Percentiles rank a stretch among this genome's conserved stretches.
Conservation (phyloP, 2,329 filamentous ascomycete genomes). For the Aspergillus clavatus region DNA sequence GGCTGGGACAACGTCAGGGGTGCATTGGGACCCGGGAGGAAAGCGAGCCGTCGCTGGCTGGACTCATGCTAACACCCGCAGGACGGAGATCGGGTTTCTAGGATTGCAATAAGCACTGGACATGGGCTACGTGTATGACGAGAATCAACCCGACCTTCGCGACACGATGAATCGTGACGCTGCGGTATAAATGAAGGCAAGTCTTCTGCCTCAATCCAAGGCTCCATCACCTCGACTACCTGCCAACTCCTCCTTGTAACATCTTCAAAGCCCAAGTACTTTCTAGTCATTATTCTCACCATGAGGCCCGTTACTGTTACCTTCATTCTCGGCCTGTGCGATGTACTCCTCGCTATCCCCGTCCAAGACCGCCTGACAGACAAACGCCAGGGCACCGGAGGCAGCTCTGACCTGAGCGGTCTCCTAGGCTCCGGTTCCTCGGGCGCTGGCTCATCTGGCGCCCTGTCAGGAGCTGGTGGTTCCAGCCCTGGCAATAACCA, state of each 20-base stretch:
- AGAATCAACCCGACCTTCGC: neutral
- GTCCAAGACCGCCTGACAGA: neutral
- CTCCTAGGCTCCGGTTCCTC: neutral
- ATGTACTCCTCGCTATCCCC: neutral
- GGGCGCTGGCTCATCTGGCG: neutral
- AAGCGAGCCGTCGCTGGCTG: neutral
- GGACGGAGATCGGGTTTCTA: neutral
- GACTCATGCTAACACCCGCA: neutral
- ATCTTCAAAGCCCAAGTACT: neutral
- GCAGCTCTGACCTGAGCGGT: neutral
- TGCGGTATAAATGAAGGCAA: neutral
- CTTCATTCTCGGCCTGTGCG: neutral
- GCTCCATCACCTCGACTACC: neutral
- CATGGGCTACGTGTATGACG: neutral
- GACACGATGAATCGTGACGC: neutral
- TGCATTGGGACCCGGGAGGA: neutral
- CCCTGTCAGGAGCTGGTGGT: neutral
- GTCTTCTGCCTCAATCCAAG: neutral
- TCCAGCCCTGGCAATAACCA: neutral
- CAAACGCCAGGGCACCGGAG: neutral
- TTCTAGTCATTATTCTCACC: neutral
- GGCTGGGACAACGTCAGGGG: neutral
- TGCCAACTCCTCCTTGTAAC: neutral
- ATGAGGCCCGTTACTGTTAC: neutral
- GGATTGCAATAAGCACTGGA: neutral